phyloP scores from a whole-genome alignment of 768 basidiomycete genomes.

The Lenzites betulinus region DNA sequence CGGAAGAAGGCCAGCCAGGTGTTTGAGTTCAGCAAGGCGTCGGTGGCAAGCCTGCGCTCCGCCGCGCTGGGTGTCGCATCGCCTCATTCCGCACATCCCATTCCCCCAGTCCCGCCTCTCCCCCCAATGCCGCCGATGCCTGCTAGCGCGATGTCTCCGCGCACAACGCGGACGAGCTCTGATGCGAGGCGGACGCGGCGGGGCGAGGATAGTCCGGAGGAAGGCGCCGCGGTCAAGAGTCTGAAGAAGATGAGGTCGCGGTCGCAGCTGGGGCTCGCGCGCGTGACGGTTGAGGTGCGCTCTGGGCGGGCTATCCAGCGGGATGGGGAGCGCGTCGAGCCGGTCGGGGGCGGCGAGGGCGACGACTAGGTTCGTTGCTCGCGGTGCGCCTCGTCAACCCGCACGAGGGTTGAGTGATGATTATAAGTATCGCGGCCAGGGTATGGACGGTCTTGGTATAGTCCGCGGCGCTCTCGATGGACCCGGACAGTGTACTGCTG shows the following conservation, averaged over 20 bases:
- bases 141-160: neutral
- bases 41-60: slow-evolving; percentile 15
- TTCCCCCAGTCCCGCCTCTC: slow-evolving; percentile 6
- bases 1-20: slow-evolving; percentile 23
- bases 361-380: neutral
- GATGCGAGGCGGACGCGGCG: neutral
- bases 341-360: neutral
- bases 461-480: neutral
- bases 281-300: slow-evolving; percentile 6
- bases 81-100: neutral
- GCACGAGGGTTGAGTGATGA: too few relatives aligned
- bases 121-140: neutral
- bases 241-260: slow-evolving; percentile 14
- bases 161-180: neutral
- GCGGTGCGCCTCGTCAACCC: too few relatives aligned
- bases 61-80: slow-evolving; percentile 2
- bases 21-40: slow-evolving; percentile 17
- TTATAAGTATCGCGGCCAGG: too few relatives aligned
- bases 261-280: slow-evolving; percentile 12
- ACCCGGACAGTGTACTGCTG: neutral
- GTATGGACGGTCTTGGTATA: slow-evolving; percentile 8
- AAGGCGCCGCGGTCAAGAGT: neutral
- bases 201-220: neutral
- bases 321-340: neutral
- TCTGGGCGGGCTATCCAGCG: neutral